Conservation (phyloP, 768 basidiomycete genomes). For the Tricholoma saponaceum region DNA sequence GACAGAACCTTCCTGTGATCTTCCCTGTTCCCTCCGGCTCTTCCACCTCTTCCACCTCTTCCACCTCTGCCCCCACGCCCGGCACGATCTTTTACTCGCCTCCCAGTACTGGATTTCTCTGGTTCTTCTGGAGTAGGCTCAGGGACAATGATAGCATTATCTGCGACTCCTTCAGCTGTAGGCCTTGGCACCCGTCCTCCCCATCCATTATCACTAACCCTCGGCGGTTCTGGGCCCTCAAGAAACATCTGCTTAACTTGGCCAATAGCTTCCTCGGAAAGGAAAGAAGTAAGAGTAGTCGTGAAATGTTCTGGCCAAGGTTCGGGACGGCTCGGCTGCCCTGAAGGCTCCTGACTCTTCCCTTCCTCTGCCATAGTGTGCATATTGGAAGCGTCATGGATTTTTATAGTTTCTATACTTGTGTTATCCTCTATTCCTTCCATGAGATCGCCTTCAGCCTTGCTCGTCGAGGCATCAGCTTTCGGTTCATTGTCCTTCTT, state of each 20-base stretch:
- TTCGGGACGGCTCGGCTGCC: constrained; percentile 21
- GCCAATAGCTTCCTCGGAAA: constrained; percentile 55
- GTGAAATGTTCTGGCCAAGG: constrained; percentile 69
- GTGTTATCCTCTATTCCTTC: constrained; percentile 13
- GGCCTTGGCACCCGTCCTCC: constrained; percentile 40
- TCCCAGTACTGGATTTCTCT: constrained; percentile 24
- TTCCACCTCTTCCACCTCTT: constrained; percentile 37
- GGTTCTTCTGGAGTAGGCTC: constrained; percentile 20
- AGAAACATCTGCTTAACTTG: constrained; percentile 71
- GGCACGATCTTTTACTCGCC: constrained; percentile 39
- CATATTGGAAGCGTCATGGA: constrained; percentile 10
- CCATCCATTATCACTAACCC: constrained; percentile 76
- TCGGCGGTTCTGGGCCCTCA: constrained; percentile 78
- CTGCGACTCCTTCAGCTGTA: constrained; percentile 19
- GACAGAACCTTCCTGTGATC: constrained; percentile 78
- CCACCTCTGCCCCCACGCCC: constrained; percentile 43
- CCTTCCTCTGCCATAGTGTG: constrained; percentile 3
- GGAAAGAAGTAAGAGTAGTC: constrained; percentile 52
- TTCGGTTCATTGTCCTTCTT: constrained; percentile 33
- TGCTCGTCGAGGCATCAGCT: constrained; percentile 11
- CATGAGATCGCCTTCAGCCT: constrained; percentile 18
- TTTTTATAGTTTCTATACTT: not conserved
- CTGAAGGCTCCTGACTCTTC: not conserved
- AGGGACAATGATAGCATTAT: constrained; percentile 7
- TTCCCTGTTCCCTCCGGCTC: constrained; percentile 41